phyloP scores from a whole-genome alignment of 2,329 filamentous ascomycete species.

The Chaetomium strumarium region DNA sequence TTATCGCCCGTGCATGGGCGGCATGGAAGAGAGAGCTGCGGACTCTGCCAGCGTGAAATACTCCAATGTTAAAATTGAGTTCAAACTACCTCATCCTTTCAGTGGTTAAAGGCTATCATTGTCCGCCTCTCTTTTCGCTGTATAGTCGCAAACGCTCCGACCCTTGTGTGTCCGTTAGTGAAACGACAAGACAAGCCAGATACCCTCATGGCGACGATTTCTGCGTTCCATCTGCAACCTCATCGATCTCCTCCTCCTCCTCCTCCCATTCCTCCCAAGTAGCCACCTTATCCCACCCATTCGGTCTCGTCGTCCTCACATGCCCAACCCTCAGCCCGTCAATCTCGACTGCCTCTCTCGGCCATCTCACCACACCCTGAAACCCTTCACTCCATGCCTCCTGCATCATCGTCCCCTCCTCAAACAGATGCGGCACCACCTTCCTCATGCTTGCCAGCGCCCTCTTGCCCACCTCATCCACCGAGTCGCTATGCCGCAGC shows the following conservation, averaged over 20 bases:
- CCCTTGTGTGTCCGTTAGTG: not conserved
- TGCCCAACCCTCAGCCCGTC: conserved; percentile 42
- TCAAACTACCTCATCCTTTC: not conserved
- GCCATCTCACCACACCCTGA: conserved; percentile 38
- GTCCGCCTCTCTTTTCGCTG: not conserved
- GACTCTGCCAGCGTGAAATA: too few relatives aligned
- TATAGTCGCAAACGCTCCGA: not conserved
- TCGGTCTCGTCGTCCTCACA: conserved; percentile 36
- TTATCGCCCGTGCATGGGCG: not conserved
- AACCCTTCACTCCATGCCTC: conserved; percentile 43
- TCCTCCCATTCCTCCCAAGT: conserved; percentile 27
- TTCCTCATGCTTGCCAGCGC: conserved; percentile 50
- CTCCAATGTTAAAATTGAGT: not conserved
- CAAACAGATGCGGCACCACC: conserved; percentile 50
- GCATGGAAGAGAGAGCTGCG: too few relatives aligned
- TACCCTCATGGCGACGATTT: not conserved
- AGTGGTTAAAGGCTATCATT: not conserved
- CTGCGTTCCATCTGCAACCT: not conserved
- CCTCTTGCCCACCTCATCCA: conserved; percentile 58
- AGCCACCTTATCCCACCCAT: conserved; percentile 21
- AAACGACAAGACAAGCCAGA: not conserved
- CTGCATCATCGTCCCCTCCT: conserved; percentile 37
- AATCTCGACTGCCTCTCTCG: conserved; percentile 39
- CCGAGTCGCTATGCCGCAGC: conserved; percentile 55
- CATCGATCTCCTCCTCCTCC: conserved; percentile 26